These are phyloP conservation scores for Raphanus hybrid DNA, from an alignment of 441 rosid genomes.

Conservation along the genomic window DNA sequence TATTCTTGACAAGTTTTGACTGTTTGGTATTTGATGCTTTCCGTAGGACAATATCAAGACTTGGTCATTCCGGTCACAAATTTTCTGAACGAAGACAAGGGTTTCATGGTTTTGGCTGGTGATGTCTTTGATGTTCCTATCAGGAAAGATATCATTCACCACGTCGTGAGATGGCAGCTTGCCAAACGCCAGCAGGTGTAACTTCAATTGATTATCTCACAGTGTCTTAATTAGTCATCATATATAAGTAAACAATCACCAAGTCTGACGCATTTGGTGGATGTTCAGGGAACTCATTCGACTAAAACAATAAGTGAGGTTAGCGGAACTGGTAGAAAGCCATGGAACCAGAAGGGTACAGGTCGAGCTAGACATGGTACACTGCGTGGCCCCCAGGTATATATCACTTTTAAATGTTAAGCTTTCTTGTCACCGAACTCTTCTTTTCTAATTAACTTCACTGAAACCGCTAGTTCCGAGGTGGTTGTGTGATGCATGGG, in stretches of 20 bases:
- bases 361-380: constrained; percentile 96
- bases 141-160: constrained; percentile 86
- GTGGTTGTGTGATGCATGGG: constrained; percentile 90
- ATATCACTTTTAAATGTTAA: constrained; percentile 7
- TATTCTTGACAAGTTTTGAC: too few relatives aligned
- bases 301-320: constrained; percentile 95
- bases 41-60: constrained; percentile 72
- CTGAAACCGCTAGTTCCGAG: constrained; percentile 63
- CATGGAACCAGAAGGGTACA: constrained; percentile 85
- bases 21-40: constrained; percentile 1
- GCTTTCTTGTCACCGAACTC: constrained; percentile 11
- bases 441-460: constrained; percentile 12
- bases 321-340: constrained; percentile 95
- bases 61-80: constrained; percentile 80
- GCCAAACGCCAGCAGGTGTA: constrained; percentile 88
- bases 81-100: constrained; percentile 74
- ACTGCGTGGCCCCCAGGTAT: constrained; percentile 90
- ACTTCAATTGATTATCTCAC: background rate
- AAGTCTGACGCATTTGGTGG: background rate
- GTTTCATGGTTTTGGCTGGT: constrained; percentile 85
- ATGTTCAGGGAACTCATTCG: constrained; percentile 85
- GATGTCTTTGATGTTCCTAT: constrained; percentile 91
- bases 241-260: background rate
- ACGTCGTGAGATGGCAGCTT: constrained; percentile 93
- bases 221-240: background rate